Percentiles rank a stretch among this genome's conserved stretches.
These are phyloP conservation scores for Fusarium cyanostomum DNA, from an alignment of 2,329 filamentous ascomycete genomes.

Conservation along the genomic window DNA sequence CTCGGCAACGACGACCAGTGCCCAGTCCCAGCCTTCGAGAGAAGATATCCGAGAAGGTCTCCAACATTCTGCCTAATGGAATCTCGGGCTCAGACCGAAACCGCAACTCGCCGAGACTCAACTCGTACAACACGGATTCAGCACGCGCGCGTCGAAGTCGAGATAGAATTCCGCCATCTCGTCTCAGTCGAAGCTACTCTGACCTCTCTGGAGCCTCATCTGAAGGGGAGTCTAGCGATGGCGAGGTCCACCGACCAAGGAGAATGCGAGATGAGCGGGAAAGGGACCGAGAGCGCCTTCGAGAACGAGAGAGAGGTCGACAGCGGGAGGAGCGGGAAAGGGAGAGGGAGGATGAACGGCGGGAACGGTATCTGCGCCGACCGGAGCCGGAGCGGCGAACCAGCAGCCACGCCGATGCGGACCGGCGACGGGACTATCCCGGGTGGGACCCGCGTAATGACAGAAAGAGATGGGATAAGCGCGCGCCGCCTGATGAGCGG, in stretches of 20 bases:
- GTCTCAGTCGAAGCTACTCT: slow-evolving; percentile 54
- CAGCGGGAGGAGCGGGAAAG: slow-evolving; percentile 54
- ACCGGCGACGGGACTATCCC: slow-evolving; percentile 51
- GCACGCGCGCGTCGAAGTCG: slow-evolving; percentile 50
- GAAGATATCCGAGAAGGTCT: slow-evolving; percentile 57
- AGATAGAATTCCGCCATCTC: slow-evolving; percentile 54
- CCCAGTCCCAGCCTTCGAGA: slow-evolving; percentile 54
- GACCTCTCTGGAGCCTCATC: slow-evolving; percentile 52
- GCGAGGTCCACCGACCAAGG: slow-evolving; percentile 43
- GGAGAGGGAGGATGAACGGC: slow-evolving; percentile 50
- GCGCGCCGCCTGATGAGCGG: slow-evolving; percentile 45
- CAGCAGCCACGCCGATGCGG: slow-evolving; percentile 61
- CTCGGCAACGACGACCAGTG: slow-evolving; percentile 46
- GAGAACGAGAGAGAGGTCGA: slow-evolving; percentile 48
- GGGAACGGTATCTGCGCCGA: slow-evolving; percentile 51
- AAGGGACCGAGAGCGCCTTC: slow-evolving; percentile 38
- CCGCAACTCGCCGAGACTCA: slow-evolving; percentile 49
- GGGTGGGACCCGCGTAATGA: slow-evolving; percentile 49
- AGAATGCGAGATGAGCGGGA: slow-evolving; percentile 42
- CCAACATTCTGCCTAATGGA: slow-evolving; percentile 54
- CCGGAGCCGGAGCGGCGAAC: slow-evolving; percentile 55
- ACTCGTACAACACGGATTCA: slow-evolving; percentile 44
- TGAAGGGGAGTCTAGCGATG: slow-evolving; percentile 47
- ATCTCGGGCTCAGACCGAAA: slow-evolving; percentile 47
- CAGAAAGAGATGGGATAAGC: slow-evolving; percentile 50